Evolutionary conservation across 2,329 filamentous ascomycete genomes (phyloP).

Genomic region (Colletotrichum nymphaeae): DNA sequence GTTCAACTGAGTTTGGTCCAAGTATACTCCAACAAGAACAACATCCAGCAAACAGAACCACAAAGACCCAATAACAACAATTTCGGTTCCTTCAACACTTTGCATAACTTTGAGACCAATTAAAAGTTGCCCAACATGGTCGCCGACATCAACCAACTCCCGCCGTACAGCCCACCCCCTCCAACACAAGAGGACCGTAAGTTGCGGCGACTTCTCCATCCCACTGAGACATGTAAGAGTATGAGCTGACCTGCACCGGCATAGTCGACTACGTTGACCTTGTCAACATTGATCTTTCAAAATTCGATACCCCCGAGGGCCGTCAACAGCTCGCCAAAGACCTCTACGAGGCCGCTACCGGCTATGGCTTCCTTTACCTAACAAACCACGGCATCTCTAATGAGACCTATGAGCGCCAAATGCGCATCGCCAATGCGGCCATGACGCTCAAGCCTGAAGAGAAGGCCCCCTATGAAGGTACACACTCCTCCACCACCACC

Average conservation of each 20-base stretch:
- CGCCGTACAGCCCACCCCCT: slow-evolving; percentile 19
- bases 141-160: slow-evolving; percentile 21
- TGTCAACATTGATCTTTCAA: slow-evolving; percentile 42
- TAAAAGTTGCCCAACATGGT: slow-evolving; percentile 6
- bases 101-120: background rate
- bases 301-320: slow-evolving; percentile 41
- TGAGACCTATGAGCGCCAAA: slow-evolving; percentile 41
- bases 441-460: slow-evolving; percentile 42
- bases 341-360: slow-evolving; percentile 44
- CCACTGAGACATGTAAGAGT: no score
- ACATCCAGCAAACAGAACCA: background rate
- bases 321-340: slow-evolving; percentile 42
- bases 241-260: background rate
- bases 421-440: slow-evolving; percentile 42
- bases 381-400: slow-evolving; percentile 43
- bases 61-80: background rate
- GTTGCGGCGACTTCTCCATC: background rate
- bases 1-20: background rate
- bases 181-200: slow-evolving; percentile 25
- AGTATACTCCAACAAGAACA: background rate
- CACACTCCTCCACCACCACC: background rate
- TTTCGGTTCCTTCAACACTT: background rate
- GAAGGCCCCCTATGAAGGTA: slow-evolving; percentile 44
- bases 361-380: slow-evolving; percentile 41
- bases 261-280: slow-evolving; percentile 44